Base-by-base conservation (phyloP, 768 basidiomycete genomes). In the Boletus fagicola region DNA sequence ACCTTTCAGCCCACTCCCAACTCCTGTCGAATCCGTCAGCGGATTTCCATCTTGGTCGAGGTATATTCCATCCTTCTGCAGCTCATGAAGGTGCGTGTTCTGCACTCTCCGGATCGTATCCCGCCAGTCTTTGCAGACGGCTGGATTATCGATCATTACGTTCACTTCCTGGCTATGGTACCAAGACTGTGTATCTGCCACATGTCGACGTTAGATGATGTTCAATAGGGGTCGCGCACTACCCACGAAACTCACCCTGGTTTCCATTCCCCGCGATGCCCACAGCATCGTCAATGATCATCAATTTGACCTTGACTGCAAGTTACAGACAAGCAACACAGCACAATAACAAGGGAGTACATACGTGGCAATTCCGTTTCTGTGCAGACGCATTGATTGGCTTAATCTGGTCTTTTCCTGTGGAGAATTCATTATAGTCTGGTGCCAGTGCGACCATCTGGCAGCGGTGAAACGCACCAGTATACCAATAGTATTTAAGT, bases 91-190 rank as follows among this genome's bases (percentile, higher is more conserved):
- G 60, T 75, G 75, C 13, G 85, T 85, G 62, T 83, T 85, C 72
- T 83, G 81, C 65, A 81, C 82, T 31, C 76, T 72, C 28, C 73
- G 59, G n/a, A 83, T 68, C 10, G 75, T 78, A 47, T 80, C 78
- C 70, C 79, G 78, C 83, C 85, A 84, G 54, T 82, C 83, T 38
- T 69, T 62, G 49, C 82, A 80, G 51, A 85, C 72, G 39, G 74
- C 70, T n/a, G 75, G 69, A 24, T 76, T 79, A 67, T 86, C 84
- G 45, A 86, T 74, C 76, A 87, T 80, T 56, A 86, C 72, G 66
- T 90, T 88, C 62, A 83, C 76, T 63, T 90, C 88, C 58, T 86
- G 83, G 43, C 82, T 83, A 68, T 90, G 88, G 74, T 78, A 87
- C 86, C 86, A 88, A 5, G 79, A 81, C 63, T 88, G 87, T 8